These are phyloP conservation scores for Ceratocystis cubensis DNA, from an alignment of 2,329 filamentous ascomycete species.

Conservation along the genomic window DNA sequence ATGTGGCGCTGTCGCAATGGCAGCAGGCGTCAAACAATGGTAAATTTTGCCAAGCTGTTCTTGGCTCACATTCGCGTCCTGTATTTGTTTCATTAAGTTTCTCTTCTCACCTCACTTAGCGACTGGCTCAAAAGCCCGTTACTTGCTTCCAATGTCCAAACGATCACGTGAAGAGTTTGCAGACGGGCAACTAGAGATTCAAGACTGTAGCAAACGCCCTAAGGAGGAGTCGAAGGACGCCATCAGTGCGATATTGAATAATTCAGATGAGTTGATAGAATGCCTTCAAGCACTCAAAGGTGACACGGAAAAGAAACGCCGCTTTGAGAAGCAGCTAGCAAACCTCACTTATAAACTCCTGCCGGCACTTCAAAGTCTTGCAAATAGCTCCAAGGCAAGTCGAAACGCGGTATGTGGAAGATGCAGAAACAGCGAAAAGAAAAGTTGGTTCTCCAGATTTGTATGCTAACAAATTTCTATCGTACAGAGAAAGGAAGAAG, in stretches of 20 bases:
- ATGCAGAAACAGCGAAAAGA: background rate
- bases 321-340: conserved; percentile 21
- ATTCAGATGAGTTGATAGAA: conserved; percentile 31
- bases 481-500: conserved; percentile 9
- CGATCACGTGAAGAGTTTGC: conserved; percentile 17
- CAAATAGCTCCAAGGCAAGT: conserved; percentile 14
- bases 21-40: background rate
- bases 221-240: conserved; percentile 23
- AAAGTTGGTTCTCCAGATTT: background rate
- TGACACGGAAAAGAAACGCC: conserved; percentile 23
- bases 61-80: background rate
- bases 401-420: conserved; percentile 8
- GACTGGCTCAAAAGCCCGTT: background rate
- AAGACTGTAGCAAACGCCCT: conserved; percentile 22
- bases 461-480: background rate
- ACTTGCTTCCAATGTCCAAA: conserved; percentile 18
- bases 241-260: conserved; percentile 27
- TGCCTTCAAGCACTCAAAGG: conserved; percentile 30
- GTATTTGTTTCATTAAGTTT: background rate
- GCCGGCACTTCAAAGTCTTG: conserved; percentile 25
- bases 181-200: conserved; percentile 8
- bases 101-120: background rate
- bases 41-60: conserved; percentile 10
- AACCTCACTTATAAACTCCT: conserved; percentile 25
- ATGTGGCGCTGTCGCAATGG: conserved; percentile 18